Base-by-base conservation (phyloP, 2,329 filamentous ascomycete species). In the Xylariales sp. region DNA sequence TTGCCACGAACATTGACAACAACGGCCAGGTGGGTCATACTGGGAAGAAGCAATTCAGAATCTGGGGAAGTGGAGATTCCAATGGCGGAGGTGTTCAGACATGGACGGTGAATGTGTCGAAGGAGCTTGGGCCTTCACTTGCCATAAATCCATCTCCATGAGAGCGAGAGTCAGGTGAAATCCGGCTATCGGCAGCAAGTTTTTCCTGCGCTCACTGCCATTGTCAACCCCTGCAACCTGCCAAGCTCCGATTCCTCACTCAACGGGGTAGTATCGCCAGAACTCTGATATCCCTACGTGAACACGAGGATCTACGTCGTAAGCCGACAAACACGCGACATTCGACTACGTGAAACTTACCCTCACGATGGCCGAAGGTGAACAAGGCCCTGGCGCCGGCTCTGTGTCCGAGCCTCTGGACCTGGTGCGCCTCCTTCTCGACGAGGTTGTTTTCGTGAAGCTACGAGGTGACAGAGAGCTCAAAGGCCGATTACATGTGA, bases 361-460 rank as follows among this genome's bases (percentile, higher is more conserved):
- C n/a, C n/a, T n/a, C n/a, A n/a, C n/a, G 46, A 96, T 96, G 90
- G 86, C 90, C 55, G 90, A 95, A 66, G 77, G 74, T 49, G 87
- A 86, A 60, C 86, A 89, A 60, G 80, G 83, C 52, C 73, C 78
- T 44, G 73, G 75, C 53, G 77, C 84, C 41, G 85, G 89, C 48
- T 83, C 86, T 43, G 86, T 89, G 43, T 83, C 90, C 40, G 91
- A 98, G 71, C 91, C 94, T 42, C 84, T 98, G 59, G 93, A 97
- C 65, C 82, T 98, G 31, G 93, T 98, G 53, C 88, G 90, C 54
- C 80, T 98, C 43, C 88, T 91, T 53, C 79, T 98, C 35, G 91
- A 97, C 64, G 93, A 98, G 67, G 81, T 93, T 33, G 93, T 98
- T 38, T 95, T 96, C 66, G 91, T 98, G 52, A 97, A 97, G 78